phyloP scores from a whole-genome alignment of 1,139 yeast genomes.

The Pichia sp. region DNA sequence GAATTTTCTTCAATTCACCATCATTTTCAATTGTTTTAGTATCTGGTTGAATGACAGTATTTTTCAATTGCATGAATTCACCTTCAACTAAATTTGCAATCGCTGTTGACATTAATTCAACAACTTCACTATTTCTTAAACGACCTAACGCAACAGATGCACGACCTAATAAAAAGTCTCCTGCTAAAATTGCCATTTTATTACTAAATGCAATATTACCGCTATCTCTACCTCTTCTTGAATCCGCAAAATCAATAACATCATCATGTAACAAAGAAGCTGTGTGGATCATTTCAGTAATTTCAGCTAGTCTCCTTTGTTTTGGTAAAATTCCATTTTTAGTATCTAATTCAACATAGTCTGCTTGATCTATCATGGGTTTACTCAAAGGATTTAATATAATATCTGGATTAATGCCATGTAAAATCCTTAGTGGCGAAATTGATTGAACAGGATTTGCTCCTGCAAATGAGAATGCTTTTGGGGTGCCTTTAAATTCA shows the following conservation, averaged over 20 bases:
- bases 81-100: conserved; percentile 98
- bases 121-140: conserved; percentile 92
- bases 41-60: conserved; percentile 63
- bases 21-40: conserved; percentile 37
- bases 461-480: conserved; percentile 44
- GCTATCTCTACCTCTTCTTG: conserved; percentile 84
- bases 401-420: conserved; percentile 80
- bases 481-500: conserved; percentile 49
- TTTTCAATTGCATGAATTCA: conserved; percentile 95
- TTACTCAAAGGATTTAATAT: conserved; percentile 77
- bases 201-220: conserved; percentile 93
- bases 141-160: conserved; percentile 96
- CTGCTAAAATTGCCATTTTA: conserved; percentile 96
- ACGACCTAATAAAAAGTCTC: conserved; percentile 89
- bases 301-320: conserved; percentile 91
- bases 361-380: conserved; percentile 69
- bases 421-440: conserved; percentile 75
- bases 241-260: conserved; percentile 88
- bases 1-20: conserved; percentile 46
- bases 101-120: conserved; percentile 88
- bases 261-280: conserved; percentile 97
- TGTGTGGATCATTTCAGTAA: conserved; percentile 97
- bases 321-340: conserved; percentile 78
- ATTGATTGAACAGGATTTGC: conserved; percentile 53
- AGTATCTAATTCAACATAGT: conserved; percentile 41